phyloP scores from a whole-genome alignment of 2,329 filamentous ascomycete species.

The Orbilia javanica region DNA sequence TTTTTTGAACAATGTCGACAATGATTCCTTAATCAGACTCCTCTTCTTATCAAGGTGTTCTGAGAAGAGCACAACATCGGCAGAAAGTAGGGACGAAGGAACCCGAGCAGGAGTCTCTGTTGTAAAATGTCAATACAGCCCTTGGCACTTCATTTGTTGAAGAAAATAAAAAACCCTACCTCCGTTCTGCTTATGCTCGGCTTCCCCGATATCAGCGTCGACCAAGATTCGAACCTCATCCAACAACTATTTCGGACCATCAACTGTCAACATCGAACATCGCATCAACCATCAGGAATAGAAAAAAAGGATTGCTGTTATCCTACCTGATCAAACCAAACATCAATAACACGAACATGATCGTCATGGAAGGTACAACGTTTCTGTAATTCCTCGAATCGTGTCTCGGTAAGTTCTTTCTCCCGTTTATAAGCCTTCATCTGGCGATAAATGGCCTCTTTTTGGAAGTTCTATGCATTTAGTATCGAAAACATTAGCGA shows the following conservation, averaged over 20 bases:
- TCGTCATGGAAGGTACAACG: slow-evolving; percentile 87
- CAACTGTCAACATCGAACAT: slow-evolving; percentile 61
- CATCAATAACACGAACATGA: slow-evolving; percentile 88
- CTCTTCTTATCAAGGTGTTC: slow-evolving; percentile 82
- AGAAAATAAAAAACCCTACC: slow-evolving; percentile 64
- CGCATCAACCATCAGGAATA: slow-evolving; percentile 3
- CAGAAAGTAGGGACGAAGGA: slow-evolving; percentile 70
- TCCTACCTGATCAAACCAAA: slow-evolving; percentile 92
- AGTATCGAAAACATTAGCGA: slow-evolving; percentile 37
- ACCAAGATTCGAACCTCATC: slow-evolving; percentile 75
- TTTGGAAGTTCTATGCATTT: slow-evolving; percentile 80
- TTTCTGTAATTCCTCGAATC: slow-evolving; percentile 83
- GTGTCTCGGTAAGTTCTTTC: slow-evolving; percentile 82
- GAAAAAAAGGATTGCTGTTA: not conserved
- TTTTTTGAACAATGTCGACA: slow-evolving; percentile 76
- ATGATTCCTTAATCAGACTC: slow-evolving; percentile 78
- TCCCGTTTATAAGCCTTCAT: slow-evolving; percentile 98
- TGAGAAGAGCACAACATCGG: slow-evolving; percentile 79
- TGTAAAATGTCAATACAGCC: slow-evolving; percentile 62
- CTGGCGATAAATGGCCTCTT: slow-evolving; percentile 95
- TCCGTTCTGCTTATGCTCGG: slow-evolving; percentile 67
- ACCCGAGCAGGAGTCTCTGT: slow-evolving; percentile 22
- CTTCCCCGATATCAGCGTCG: slow-evolving; percentile 67
- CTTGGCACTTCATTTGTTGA: slow-evolving; percentile 62
- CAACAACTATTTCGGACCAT: slow-evolving; percentile 68